Percentiles rank a stretch among this genome's conserved stretches.
Conservation (phyloP, 164 flowering plant genomes). For the Piper longum region DNA sequence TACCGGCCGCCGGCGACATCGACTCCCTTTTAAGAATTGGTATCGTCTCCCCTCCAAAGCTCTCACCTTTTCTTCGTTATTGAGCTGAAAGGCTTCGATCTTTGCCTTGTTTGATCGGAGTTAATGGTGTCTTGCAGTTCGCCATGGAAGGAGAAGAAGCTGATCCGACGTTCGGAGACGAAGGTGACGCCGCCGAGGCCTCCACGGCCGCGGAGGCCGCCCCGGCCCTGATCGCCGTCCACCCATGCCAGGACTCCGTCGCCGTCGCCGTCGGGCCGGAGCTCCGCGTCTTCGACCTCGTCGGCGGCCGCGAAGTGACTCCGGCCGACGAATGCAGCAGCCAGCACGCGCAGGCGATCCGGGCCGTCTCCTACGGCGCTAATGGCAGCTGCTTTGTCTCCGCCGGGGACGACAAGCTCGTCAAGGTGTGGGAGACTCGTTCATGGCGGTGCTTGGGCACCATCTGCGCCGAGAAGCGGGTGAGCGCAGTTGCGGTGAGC, state of each 20-base stretch:
- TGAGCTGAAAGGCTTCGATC: no score
- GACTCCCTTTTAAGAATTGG: no score
- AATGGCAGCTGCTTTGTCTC: constrained; percentile 63
- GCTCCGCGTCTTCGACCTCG: constrained; percentile 78
- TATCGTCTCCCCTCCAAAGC: no score
- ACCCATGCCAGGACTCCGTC: constrained; percentile 51
- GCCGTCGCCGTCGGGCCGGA: constrained; percentile 71
- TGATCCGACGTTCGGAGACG: no score
- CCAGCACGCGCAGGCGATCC: constrained; percentile 57
- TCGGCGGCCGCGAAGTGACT: constrained; percentile 27
- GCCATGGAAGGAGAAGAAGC: no score
- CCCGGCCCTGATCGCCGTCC: constrained; percentile 79
- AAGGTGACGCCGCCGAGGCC: no score
- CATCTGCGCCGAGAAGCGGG: constrained; percentile 85
- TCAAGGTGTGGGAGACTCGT: constrained; percentile 68
- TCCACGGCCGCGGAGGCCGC: constrained; percentile 44
- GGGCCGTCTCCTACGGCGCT: constrained; percentile 61
- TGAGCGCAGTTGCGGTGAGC: constrained; percentile 79
- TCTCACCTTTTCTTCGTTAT: no score
- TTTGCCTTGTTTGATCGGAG: no score
- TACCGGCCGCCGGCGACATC: no score
- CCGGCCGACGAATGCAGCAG: constrained; percentile 39
- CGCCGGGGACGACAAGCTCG: constrained; percentile 90
- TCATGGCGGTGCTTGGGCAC: constrained; percentile 57
- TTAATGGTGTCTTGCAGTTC: no score